Percentiles rank a stretch among this genome's conserved stretches.
Conservation (phyloP, 306 rosid genomes). For the Bauhinia variegata region DNA sequence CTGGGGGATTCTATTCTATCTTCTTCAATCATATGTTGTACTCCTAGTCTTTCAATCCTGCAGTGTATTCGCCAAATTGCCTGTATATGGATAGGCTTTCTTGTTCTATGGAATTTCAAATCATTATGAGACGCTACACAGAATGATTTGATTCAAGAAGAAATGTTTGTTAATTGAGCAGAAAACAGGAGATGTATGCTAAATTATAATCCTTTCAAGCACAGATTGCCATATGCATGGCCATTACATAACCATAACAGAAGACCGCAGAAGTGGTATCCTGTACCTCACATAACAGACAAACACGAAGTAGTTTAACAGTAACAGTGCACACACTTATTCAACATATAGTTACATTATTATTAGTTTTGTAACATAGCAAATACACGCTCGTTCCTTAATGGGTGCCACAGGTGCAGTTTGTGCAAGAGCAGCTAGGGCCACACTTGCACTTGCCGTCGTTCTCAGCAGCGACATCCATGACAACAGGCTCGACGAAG, state of each 20-base stretch:
- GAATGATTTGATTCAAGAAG: not conserved
- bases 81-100: not conserved
- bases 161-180: not conserved
- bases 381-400: slow-evolving; percentile 1
- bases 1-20: slow-evolving; percentile 20
- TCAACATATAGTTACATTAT: slow-evolving; percentile 27
- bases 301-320: not conserved
- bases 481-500: slow-evolving; percentile 43
- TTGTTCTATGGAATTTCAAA: not conserved
- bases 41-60: too few relatives aligned
- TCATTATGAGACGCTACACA: too few relatives aligned
- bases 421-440: slow-evolving; percentile 37
- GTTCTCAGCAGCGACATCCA: slow-evolving; percentile 54
- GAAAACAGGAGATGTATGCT: not conserved
- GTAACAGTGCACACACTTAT: not conserved
- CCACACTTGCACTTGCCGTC: slow-evolving; percentile 57
- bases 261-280: slow-evolving; percentile 1
- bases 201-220: slow-evolving; percentile 8
- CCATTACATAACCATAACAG: slow-evolving; percentile 15
- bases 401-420: slow-evolving; percentile 46
- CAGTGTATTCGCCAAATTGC: too few relatives aligned
- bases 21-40: too few relatives aligned
- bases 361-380: not conserved
- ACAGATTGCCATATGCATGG: slow-evolving; percentile 26
- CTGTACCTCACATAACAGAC: slow-evolving; percentile 7